These are phyloP conservation scores for Rhizophagus clarus DNA, from an alignment of 192 early-diverging fungal species.

Conservation along the genomic window DNA sequence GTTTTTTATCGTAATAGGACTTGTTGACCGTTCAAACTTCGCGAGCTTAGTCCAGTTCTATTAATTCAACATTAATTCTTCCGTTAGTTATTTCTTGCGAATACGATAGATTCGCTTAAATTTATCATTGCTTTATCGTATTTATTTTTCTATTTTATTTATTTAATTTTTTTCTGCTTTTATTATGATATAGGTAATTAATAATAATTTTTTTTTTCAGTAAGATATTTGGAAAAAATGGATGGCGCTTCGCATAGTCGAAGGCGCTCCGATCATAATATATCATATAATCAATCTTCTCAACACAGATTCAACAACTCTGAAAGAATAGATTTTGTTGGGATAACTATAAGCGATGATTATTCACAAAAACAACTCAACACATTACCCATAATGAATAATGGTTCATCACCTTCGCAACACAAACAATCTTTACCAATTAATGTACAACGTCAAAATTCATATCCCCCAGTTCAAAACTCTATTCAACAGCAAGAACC, in stretches of 20 bases:
- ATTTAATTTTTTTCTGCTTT: neutral
- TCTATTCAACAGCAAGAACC: neutral
- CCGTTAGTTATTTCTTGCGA: neutral
- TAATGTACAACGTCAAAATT: neutral
- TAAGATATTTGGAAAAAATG: constrained; percentile 4
- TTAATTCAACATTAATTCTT: neutral
- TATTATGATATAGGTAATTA: neutral
- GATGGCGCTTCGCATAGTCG: constrained; percentile 16
- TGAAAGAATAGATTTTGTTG: constrained; percentile 27
- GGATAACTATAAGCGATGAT: constrained; percentile 32
- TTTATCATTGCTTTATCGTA: neutral
- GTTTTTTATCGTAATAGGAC: neutral
- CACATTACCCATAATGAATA: neutral
- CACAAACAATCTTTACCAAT: neutral
- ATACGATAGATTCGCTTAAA: no score
- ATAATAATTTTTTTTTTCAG: neutral
- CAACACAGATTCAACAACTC: neutral
- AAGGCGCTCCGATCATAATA: neutral
- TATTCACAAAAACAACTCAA: constrained; percentile 20
- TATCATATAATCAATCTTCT: neutral
- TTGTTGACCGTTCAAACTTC: neutral
- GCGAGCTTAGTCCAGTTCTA: neutral
- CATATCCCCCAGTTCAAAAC: constrained; percentile 6
- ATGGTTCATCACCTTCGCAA: constrained; percentile 9
- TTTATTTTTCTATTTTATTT: neutral